These are phyloP conservation scores for Daldinia loculata DNA, from an alignment of 495 filamentous ascomycete species.

Conservation along the genomic window DNA sequence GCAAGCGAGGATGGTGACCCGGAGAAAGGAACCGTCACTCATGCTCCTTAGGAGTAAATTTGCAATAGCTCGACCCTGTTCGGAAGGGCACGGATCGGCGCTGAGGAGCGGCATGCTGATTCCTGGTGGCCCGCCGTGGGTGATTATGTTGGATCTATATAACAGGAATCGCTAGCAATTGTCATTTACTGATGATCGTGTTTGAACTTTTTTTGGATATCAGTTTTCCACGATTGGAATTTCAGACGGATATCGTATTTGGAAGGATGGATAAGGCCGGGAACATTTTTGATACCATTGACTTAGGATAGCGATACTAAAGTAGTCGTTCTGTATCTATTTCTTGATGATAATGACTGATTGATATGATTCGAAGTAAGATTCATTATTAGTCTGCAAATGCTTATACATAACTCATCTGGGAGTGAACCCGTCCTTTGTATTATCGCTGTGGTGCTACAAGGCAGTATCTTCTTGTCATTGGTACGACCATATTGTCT, in stretches of 20 bases:
- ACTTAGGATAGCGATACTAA: slow-evolving; percentile 12
- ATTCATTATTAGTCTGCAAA: not conserved
- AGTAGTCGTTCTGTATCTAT: slow-evolving; percentile 11
- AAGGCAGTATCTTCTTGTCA: slow-evolving; percentile 7
- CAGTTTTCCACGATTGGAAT: not conserved
- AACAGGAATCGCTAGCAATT: not conserved
- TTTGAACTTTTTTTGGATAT: slow-evolving; percentile 9
- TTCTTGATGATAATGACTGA: slow-evolving; percentile 18
- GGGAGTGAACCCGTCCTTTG: not conserved
- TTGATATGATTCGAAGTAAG: slow-evolving; percentile 15
- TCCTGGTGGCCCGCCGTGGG: not conserved
- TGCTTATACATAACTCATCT: not conserved
- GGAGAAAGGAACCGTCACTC: slow-evolving; percentile 40
- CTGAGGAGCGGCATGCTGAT: not conserved
- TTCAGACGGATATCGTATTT: slow-evolving; percentile 5
- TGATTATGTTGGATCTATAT: not conserved
- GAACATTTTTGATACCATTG: slow-evolving; percentile 29
- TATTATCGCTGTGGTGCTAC: slow-evolving; percentile 14
- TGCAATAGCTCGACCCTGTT: not conserved
- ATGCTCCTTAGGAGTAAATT: slow-evolving; percentile 21
- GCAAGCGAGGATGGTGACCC: slow-evolving; percentile 39
- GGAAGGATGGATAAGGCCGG: slow-evolving; percentile 1
- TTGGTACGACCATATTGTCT: slow-evolving; percentile 11
- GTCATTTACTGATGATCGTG: not conserved
- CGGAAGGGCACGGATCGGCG: not conserved